Percentiles rank a stretch among this genome's conserved stretches.
phyloP scores from a whole-genome alignment of 2,329 filamentous ascomycete species.

The Dactylellina leptospora region DNA sequence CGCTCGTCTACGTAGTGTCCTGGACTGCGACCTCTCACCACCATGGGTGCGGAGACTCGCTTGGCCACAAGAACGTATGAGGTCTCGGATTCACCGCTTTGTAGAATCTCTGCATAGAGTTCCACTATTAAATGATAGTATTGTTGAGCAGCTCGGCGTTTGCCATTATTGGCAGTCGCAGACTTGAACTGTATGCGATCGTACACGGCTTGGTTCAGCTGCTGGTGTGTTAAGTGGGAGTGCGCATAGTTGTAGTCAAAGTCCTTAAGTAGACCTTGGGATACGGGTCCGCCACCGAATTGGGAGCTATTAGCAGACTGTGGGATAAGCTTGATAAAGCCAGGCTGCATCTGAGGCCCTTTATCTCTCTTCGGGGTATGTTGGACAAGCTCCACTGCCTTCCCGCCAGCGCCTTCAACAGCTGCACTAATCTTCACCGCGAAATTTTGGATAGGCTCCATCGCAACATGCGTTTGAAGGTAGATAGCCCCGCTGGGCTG shows the following conservation, averaged over 20 bases:
- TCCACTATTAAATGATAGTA: constrained; percentile 92
- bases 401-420: constrained; percentile 77
- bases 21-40: constrained; percentile 83
- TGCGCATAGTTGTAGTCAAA: constrained; percentile 58
- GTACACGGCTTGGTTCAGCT: constrained; percentile 66
- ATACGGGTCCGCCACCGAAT: constrained; percentile 43
- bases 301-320: constrained; percentile 64
- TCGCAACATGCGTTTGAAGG: constrained; percentile 62
- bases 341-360: constrained; percentile 78
- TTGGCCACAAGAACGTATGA: constrained; percentile 76
- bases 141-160: constrained; percentile 86
- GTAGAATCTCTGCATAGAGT: constrained; percentile 75
- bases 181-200: constrained; percentile 95
- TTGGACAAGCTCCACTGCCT: constrained; percentile 83
- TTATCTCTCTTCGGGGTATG: constrained; percentile 93
- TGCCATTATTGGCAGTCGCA: constrained; percentile 92
- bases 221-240: constrained; percentile 62
- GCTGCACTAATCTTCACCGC: constrained; percentile 75
- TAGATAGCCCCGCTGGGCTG: constrained; percentile 60
- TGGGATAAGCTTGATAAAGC: constrained; percentile 73
- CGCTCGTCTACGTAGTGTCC: constrained; percentile 80
- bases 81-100: constrained; percentile 61
- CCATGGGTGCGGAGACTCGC: constrained; percentile 79
- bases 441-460: constrained; percentile 70
- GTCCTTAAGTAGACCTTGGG: constrained; percentile 59